Evolutionary conservation across 2,329 filamentous ascomycete species (phyloP).

Genomic region (Sporothrix globosa): DNA sequence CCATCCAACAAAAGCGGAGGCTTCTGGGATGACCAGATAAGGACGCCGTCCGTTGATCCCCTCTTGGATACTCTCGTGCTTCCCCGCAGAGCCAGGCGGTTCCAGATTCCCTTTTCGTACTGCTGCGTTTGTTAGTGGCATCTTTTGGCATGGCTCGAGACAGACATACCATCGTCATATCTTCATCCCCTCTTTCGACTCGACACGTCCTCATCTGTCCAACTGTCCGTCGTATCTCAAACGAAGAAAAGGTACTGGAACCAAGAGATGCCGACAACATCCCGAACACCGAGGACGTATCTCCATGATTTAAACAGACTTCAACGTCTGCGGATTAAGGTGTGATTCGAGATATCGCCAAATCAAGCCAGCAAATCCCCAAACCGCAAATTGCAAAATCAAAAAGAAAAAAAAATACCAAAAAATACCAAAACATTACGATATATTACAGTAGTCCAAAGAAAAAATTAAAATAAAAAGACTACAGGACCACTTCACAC

Average conservation of each 20-base stretch:
- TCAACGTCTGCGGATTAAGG: neutral
- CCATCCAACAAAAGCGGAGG: constrained; percentile 7
- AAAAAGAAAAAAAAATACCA: neutral
- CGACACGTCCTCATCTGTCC: no score
- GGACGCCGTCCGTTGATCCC: neutral
- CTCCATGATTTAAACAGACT: constrained; percentile 2
- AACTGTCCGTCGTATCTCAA: neutral
- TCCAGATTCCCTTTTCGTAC: no score
- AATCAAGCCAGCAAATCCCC: neutral
- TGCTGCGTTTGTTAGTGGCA: neutral
- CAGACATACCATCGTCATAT: neutral
- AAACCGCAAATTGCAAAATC: no score
- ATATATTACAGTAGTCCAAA: neutral
- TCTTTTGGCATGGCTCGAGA: neutral
- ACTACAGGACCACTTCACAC: no score
- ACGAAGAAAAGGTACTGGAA: neutral
- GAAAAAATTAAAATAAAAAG: neutral
- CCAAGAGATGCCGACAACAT: neutral
- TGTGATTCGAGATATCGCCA: neutral
- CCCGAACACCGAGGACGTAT: constrained; percentile 13
- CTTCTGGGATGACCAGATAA: constrained; percentile 12
- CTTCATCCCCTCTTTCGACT: neutral
- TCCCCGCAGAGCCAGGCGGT: no score
- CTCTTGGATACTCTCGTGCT: no score
- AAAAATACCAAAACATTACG: neutral